A percentile compares a stretch with the other conserved stretches of the same genome.
Conservation (phyloP, 1,139 yeast genomes). For the Wickerhamiella infanticola region DNA sequence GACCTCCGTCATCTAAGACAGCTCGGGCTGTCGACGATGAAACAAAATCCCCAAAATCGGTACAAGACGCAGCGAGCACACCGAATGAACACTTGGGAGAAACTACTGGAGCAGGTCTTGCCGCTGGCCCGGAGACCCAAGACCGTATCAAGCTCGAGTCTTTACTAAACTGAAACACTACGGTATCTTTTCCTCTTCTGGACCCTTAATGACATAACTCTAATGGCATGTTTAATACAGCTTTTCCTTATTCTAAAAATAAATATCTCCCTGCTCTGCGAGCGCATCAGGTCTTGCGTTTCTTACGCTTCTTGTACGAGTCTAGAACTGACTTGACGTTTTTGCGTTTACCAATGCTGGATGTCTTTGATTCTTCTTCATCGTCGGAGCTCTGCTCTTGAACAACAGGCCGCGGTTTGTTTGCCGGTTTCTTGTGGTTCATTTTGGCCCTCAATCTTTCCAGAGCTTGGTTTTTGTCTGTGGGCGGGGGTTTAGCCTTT, state of each 20-base stretch:
- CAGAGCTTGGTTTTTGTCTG: background rate
- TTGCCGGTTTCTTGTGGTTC: background rate
- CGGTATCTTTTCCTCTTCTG: no score
- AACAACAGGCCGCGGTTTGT: background rate
- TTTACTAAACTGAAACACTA: constrained; percentile 3
- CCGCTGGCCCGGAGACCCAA: background rate
- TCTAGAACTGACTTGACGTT: constrained; percentile 7
- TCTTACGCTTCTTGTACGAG: constrained; percentile 8
- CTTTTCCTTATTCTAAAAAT: background rate
- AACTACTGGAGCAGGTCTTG: no score
- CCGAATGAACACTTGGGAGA: no score
- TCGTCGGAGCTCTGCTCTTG: constrained; percentile 8
- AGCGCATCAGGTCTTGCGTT: background rate
- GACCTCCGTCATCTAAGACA: no score
- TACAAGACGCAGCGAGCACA: no score
- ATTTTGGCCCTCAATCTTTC: constrained; percentile 3
- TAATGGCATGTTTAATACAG: no score
- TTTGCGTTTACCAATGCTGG: background rate
- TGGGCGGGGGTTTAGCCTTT: background rate
- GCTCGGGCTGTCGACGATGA: no score
- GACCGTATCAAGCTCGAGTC: constrained; percentile 7
- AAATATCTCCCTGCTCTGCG: no score
- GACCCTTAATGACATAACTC: no score
- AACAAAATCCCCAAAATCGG: no score
- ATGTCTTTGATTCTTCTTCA: constrained; percentile 7